Base-by-base conservation (phyloP, 2,329 filamentous ascomycete species). In the Colletotrichum sp. region DNA sequence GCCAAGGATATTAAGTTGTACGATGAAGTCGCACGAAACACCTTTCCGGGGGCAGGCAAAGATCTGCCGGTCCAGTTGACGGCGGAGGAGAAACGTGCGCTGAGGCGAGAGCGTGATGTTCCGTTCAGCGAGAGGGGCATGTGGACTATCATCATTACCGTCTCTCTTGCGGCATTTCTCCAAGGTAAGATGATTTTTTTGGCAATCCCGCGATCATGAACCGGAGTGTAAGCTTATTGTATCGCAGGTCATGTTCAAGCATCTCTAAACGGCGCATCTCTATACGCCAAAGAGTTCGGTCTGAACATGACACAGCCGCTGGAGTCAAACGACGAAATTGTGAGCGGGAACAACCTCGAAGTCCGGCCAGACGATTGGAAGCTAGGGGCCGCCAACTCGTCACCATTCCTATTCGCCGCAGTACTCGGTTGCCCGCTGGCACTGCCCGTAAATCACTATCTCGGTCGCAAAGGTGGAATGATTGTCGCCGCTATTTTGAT, bases 81-180 rank as follows among this genome's bases (percentile, higher is more conserved):
- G 0, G 24, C 70, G 1, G 80, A 85, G 10, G 86, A 88, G 78
- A 87, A 85, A 60, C 9, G 59, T 5, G 85, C 85, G 0, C 81
- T 88, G 30, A 79, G 79, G 15, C 79, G 81, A 3, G 86, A 88
- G 77, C 83, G 82, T 36, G 85, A 88, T 66, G 80, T 81, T 1
- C 79, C 85, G 0, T 86, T 87, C 52, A 85, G 85, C 12, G 83
- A 88, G 52, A 80, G 79, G 60, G 82, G 83, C 4, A 88, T 88
- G 83, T 75, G 81, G 18, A 80, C 83, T 13, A 86, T 88, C 68
- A 83, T 87, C 52, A 76, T 85, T 36, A 87, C 85, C 2, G 86
- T 88, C 15, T 87, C 86, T 5, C 80, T 88, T 4, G 86, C 87
- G 0, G 87, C 86, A 0, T 84, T 88, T 59, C 79, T 88, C 0